Evolutionary conservation across 306 rosid genomes (phyloP), one percentile per base, ranked within the genome.

Genomic region (Rosa multiflora): DNA sequence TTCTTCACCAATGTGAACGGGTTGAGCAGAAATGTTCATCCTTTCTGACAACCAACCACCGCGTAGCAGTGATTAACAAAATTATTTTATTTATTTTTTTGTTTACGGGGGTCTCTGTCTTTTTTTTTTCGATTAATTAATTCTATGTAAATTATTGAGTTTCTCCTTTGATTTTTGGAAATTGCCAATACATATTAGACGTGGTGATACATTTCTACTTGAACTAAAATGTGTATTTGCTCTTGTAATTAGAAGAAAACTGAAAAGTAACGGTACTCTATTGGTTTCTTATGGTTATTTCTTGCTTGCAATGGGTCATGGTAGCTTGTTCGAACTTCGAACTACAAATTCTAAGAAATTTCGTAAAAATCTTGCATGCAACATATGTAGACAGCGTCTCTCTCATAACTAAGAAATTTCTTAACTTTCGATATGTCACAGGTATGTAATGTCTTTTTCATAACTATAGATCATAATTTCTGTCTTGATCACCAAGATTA

Each of bases 11-110:
- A 56, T 40, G 84, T 82, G 6, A 88, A 84, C 42, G 95, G 92
- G 13, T 71, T 90, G 21, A 92, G 87, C 86, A 88, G 87, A 70
- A 92, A 89, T 47, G 82, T 89, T 80, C 97, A 91, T 88, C 98
- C 99, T 29, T 95, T 83, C 64, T 96, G 51, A 40, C 71, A 39
- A 67, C 71, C 71, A 39, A 67, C 71, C 47, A 26, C 20, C 70
- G 71, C 48, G 71, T 67, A 15, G 72, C 18, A 53, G 62, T 35
- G 47, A 47, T 46, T 63, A 87, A 47, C 11, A 26, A 6, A 29
- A 14, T 72, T 23, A 2, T 5, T 48, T 6, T 6, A 43, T 63
- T 70, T 37, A 39, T 52, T 51, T 37, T 4, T 42, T 44, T 72
- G 44, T 70, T 21, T 18, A 20, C 18, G 58, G 4, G 14, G 77